Percentiles rank a stretch among this genome's conserved stretches.
Evolutionary conservation across 2,329 filamentous ascomycete genomes (phyloP).

Genomic region (Lachnellula occidentalis): DNA sequence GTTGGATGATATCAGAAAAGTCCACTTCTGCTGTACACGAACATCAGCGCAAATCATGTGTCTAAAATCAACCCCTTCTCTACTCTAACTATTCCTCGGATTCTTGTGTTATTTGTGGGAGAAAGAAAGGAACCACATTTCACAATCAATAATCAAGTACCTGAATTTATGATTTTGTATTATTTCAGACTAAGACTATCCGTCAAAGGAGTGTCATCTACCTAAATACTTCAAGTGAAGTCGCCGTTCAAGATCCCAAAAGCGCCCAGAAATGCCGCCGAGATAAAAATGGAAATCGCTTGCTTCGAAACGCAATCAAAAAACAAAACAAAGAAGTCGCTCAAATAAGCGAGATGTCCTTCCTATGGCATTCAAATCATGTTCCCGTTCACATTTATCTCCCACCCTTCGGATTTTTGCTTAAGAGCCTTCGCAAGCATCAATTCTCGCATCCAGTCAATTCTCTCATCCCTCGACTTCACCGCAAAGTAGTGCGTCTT

Average conservation of each 20-base stretch:
- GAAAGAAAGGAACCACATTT: not conserved
- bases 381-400: constrained; percentile 76
- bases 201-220: not conserved
- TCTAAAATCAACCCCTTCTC: not conserved
- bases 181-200: not conserved
- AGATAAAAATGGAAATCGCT: not conserved
- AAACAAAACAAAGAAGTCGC: not conserved
- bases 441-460: constrained; percentile 94
- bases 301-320: not conserved
- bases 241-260: not conserved
- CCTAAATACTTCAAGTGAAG: not conserved
- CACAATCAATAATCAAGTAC: not conserved
- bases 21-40: constrained; percentile 10
- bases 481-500: constrained; percentile 96
- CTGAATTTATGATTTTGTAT: not conserved
- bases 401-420: constrained; percentile 78
- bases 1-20: constrained; percentile 8
- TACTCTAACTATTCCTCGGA: no score
- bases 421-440: constrained; percentile 86
- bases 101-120: not conserved
- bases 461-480: constrained; percentile 77
- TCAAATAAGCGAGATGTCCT: not conserved
- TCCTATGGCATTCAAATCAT: constrained; percentile 54
- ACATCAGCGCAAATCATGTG: not conserved
- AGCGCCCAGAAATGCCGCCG: not conserved